phyloP scores from a whole-genome alignment of 352 stramenopile species.

The Bremia lactucae region DNA sequence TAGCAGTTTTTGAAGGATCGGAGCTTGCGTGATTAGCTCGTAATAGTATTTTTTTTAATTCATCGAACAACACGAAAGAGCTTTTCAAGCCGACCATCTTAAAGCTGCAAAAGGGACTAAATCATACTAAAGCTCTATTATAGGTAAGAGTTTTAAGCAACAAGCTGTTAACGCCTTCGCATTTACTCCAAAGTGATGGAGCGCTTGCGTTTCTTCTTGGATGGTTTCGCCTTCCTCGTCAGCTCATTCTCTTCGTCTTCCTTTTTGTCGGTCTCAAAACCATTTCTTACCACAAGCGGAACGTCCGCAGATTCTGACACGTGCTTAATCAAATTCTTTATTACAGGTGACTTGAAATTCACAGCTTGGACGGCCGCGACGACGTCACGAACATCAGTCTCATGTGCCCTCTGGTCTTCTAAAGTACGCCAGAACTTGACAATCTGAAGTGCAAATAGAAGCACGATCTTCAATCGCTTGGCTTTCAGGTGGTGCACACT shows the following conservation, averaged over 20 bases:
- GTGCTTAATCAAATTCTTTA: conserved; percentile 68
- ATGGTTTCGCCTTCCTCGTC: conserved; percentile 37
- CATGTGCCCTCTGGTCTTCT: conserved; percentile 10
- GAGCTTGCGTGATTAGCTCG: conserved; percentile 9
- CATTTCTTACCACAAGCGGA: conserved; percentile 12
- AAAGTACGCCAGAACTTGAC: conserved; percentile 45
- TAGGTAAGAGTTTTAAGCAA: conserved; percentile 19
- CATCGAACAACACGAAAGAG: conserved; percentile 12
- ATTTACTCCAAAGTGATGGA: conserved; percentile 19
- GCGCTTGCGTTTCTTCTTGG: conserved; percentile 56
- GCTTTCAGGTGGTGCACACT: conserved; percentile 41
- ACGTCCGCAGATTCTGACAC: conserved; percentile 31
- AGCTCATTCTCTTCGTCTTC: conserved; percentile 18
- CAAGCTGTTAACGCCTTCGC: not conserved
- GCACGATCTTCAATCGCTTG: conserved; percentile 68
- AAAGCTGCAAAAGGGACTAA: no score
- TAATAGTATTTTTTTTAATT: conserved; percentile 4
- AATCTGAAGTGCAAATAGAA: conserved; percentile 55
- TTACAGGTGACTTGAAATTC: conserved; percentile 46
- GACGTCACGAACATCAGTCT: conserved; percentile 24
- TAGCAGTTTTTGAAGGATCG: conserved; percentile 31
- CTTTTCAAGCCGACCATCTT: conserved; percentile 16
- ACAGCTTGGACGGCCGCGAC: conserved; percentile 36
- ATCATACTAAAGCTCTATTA: conserved; percentile 29
- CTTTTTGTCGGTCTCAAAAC: conserved; percentile 23